phyloP scores from a whole-genome alignment of 2,329 filamentous ascomycete species.

The Neofusicoccum ribis region DNA sequence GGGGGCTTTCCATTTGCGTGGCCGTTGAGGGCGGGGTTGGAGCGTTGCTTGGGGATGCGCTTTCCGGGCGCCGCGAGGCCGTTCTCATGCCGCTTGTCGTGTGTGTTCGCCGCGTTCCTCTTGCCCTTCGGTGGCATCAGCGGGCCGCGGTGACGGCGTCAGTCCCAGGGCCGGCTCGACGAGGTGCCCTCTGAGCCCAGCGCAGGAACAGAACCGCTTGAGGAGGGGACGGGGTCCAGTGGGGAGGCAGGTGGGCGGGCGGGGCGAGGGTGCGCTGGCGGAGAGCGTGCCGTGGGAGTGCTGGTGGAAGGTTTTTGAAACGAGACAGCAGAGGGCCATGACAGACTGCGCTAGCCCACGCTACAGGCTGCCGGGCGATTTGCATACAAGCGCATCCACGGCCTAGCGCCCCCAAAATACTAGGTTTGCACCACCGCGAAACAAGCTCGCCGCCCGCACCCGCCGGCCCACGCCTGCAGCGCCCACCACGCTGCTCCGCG shows the following conservation, averaged over 20 bases:
- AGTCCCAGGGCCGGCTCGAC: constrained; percentile 43
- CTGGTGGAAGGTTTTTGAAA: constrained; percentile 19
- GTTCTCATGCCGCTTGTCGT: constrained; percentile 74
- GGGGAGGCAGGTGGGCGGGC: constrained; percentile 21
- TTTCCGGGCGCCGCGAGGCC: constrained; percentile 78
- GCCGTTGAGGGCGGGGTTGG: constrained; percentile 47
- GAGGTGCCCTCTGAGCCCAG: constrained; percentile 47
- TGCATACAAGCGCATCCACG: constrained; percentile 10
- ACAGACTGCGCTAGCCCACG: background rate
- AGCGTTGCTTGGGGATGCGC: constrained; percentile 57
- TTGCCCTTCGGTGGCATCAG: constrained; percentile 53
- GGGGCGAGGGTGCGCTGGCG: constrained; percentile 21
- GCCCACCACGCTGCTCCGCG: background rate
- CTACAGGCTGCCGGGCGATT: constrained; percentile 15
- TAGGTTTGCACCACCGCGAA: constrained; percentile 16
- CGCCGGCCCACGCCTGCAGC: constrained; percentile 11
- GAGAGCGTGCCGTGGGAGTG: constrained; percentile 18
- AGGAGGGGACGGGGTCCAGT: constrained; percentile 19
- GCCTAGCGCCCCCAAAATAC: constrained; percentile 6
- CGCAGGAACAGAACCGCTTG: constrained; percentile 46
- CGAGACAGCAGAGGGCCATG: constrained; percentile 16
- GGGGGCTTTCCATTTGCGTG: constrained; percentile 42
- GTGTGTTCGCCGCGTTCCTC: constrained; percentile 47
- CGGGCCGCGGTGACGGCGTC: constrained; percentile 32
- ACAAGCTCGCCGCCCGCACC: constrained; percentile 15